Conservation (phyloP, 352 stramenopile species). For the Pythium biforme region DNA sequence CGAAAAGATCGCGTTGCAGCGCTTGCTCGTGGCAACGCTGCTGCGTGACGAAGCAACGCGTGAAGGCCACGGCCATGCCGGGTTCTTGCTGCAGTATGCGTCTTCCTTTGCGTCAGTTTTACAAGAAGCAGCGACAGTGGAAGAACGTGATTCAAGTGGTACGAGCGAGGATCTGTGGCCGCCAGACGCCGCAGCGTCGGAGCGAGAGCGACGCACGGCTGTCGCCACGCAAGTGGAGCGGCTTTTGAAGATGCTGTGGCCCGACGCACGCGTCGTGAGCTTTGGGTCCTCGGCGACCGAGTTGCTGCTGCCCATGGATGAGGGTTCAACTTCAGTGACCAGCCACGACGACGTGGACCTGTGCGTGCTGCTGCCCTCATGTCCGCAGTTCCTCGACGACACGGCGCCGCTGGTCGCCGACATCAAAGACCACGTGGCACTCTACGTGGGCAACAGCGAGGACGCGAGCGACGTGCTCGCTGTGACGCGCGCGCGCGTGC, state of each 20-base stretch:
- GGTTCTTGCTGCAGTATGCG: conserved; percentile 37
- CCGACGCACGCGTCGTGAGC: conserved; percentile 54
- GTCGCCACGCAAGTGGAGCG: conserved; percentile 42
- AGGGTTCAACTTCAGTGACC: background rate
- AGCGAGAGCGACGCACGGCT: conserved; percentile 30
- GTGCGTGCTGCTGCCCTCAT: conserved; percentile 65
- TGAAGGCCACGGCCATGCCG: conserved; percentile 32
- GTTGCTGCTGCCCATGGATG: conserved; percentile 25
- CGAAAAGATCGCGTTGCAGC: conserved; percentile 39
- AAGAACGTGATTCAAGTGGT: background rate
- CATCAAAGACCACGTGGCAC: conserved; percentile 62
- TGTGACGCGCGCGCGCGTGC: conserved; percentile 55
- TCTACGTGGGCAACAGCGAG: too few relatives aligned
- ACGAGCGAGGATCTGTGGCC: background rate
- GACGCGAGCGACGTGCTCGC: conserved; percentile 22
- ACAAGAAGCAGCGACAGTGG: background rate
- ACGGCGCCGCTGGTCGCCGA: conserved; percentile 52
- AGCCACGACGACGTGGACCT: conserved; percentile 64
- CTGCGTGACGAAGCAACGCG: conserved; percentile 29
- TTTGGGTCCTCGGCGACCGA: conserved; percentile 72
- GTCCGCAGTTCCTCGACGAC: conserved; percentile 42
- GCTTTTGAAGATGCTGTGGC: conserved; percentile 56
- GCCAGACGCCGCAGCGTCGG: conserved; percentile 1
- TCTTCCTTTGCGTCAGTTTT: conserved; percentile 15
- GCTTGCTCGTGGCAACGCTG: conserved; percentile 35